phyloP scores from a whole-genome alignment of 176 grass and related monocot species.

The Urochloa ruziziensis region DNA sequence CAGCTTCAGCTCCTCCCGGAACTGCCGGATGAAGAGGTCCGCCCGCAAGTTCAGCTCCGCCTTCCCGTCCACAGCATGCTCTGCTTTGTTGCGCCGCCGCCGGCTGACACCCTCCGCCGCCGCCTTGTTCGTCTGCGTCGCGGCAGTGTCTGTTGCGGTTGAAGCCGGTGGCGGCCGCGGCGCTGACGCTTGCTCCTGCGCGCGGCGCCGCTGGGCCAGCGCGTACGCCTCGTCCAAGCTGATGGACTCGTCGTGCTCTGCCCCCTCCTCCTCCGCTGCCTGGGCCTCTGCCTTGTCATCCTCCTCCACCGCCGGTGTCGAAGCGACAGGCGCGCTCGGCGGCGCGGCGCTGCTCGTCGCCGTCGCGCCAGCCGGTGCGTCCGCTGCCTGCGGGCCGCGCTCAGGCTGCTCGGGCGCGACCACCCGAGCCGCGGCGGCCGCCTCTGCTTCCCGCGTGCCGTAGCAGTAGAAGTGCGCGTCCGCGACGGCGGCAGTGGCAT shows the following conservation, averaged over 20 bases:
- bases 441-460: neutral
- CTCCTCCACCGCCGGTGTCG: neutral
- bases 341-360: too few relatives aligned
- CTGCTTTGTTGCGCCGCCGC: neutral
- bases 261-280: neutral
- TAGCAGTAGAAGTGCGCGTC: neutral
- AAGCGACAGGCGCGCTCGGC: neutral
- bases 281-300: neutral
- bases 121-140: neutral
- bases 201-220: neutral
- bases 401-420: neutral
- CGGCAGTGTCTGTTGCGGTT: neutral
- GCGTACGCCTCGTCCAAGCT: conserved; percentile 31
- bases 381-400: neutral
- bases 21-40: conserved; percentile 48
- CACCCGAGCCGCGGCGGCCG: neutral
- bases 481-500: too few relatives aligned
- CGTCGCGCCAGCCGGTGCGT: neutral
- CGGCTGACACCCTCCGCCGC: neutral
- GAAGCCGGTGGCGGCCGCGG: neutral
- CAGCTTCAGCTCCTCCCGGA: conserved; percentile 46
- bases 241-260: neutral
- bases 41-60: conserved; percentile 43
- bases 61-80: conserved; percentile 6
- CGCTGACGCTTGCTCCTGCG: neutral